Conservation (phyloP, 1,284 basidiomycete genomes). For the Grifola frondosa region DNA sequence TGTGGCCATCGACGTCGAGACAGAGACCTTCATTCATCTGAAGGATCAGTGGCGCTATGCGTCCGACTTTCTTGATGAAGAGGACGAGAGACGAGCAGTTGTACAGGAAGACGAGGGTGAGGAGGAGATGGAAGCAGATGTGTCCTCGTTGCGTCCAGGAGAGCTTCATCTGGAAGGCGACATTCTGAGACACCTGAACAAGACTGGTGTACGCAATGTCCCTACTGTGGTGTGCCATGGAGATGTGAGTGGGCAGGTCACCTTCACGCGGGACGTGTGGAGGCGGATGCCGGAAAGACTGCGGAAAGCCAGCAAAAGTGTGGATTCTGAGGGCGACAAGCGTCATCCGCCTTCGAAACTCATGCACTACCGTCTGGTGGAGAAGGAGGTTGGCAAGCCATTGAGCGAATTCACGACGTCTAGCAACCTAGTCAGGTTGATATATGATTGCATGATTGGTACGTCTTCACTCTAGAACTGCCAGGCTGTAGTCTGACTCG, state of each 20-base stretch:
- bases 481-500: no score
- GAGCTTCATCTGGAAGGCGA: no score
- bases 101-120: not conserved
- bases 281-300: no score
- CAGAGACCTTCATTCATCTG: conserved; percentile 8
- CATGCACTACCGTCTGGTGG: conserved; percentile 12
- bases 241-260: conserved; percentile 1
- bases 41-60: conserved; percentile 18
- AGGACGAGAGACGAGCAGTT: no score
- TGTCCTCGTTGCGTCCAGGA: no score
- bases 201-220: not conserved
- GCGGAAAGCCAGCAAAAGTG: no score
- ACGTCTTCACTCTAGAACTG: no score
- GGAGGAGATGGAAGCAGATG: no score
- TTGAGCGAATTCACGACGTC: not conserved
- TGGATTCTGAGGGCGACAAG: no score
- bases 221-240: conserved; percentile 5
- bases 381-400: conserved; percentile 6
- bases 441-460: not conserved
- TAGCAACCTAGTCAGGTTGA: not conserved
- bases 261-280: conserved; percentile 3
- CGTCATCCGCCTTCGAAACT: conserved; percentile 7
- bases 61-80: conserved; percentile 4
- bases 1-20: conserved; percentile 7
- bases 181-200: not conserved